These are phyloP conservation scores for Eremochloa ophiuroides DNA, from an alignment of 176 grass and related monocot genomes.

Conservation along the genomic window DNA sequence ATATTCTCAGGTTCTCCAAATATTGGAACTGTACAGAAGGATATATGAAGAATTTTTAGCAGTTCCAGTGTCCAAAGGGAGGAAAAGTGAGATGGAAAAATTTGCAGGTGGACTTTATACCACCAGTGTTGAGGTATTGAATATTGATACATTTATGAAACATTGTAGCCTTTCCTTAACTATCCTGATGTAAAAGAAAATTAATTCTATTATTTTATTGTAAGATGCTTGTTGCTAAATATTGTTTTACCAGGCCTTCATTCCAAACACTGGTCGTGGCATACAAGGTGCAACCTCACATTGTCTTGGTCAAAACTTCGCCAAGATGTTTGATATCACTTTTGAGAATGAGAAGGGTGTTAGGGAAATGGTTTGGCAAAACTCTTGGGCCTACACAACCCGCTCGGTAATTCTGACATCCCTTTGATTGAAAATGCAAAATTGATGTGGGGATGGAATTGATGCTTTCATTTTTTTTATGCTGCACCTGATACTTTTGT, in stretches of 20 bases:
- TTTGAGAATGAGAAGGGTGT: slow-evolving; percentile 82
- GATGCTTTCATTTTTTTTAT: neutral
- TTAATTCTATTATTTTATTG: neutral
- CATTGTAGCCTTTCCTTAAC: neutral
- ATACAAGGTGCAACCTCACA: slow-evolving; percentile 89
- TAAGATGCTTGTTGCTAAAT: neutral
- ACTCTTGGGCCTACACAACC: slow-evolving; percentile 92
- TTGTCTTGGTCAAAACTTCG: slow-evolving; percentile 89
- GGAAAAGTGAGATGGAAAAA: slow-evolving; percentile 89
- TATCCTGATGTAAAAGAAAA: neutral
- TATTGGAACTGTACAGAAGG: slow-evolving; percentile 81
- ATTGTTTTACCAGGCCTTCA: slow-evolving; percentile 47
- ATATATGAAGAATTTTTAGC: slow-evolving; percentile 88
- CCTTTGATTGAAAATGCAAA: neutral
- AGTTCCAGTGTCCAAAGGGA: slow-evolving; percentile 79
- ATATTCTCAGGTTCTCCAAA: slow-evolving; percentile 66
- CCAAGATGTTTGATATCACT: slow-evolving; percentile 88
- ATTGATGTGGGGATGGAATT: neutral
- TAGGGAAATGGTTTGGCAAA: slow-evolving; percentile 86
- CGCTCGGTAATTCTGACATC: slow-evolving; percentile 67
- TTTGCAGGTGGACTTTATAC: slow-evolving; percentile 85
- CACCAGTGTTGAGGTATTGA: slow-evolving; percentile 83
- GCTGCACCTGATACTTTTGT: no score
- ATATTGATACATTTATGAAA: slow-evolving; percentile 35
- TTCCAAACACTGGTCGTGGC: slow-evolving; percentile 71